A percentile compares a stretch with the other conserved stretches of the same genome.
Evolutionary conservation across 495 filamentous ascomycete genomes (phyloP).

Genomic region (Lasiosphaeria hispida): DNA sequence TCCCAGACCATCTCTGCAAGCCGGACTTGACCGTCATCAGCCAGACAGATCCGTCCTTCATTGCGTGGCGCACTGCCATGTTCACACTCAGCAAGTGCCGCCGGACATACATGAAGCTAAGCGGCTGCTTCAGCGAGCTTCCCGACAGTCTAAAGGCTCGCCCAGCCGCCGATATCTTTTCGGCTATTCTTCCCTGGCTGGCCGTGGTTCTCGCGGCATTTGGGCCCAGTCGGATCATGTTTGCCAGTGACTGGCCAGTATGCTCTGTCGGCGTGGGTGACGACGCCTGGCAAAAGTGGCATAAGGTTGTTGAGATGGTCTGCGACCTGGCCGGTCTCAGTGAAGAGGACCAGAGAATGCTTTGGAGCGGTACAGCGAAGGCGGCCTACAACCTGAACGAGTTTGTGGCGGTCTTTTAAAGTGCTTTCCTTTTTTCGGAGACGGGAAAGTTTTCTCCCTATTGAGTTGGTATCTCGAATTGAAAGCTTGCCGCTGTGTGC

Average conservation of each 20-base stretch:
- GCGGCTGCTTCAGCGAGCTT: conserved; percentile 76
- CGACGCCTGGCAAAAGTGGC: conserved; percentile 57
- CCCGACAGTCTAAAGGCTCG: conserved; percentile 40
- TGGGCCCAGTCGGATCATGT: conserved; percentile 72
- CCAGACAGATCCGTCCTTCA: conserved; percentile 56
- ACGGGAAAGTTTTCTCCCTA: too few relatives aligned
- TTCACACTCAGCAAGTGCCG: conserved; percentile 57
- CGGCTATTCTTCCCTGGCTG: conserved; percentile 59
- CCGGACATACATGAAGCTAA: conserved; percentile 82
- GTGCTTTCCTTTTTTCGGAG: too few relatives aligned
- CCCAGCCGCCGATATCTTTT: conserved; percentile 47
- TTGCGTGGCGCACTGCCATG: conserved; percentile 55
- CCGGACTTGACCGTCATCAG: conserved; percentile 61
- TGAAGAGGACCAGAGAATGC: conserved; percentile 54
- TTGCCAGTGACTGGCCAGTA: conserved; percentile 87
- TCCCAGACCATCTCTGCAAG: conserved; percentile 81
- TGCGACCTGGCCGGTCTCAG: conserved; percentile 56
- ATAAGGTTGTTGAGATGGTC: conserved; percentile 55
- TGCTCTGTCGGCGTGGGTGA: conserved; percentile 66
- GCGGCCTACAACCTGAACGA: conserved; percentile 59
- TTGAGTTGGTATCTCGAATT: too few relatives aligned
- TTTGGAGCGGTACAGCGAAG: conserved; percentile 70
- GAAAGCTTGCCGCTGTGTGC: too few relatives aligned
- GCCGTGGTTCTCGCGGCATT: conserved; percentile 66
- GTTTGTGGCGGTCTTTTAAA: background rate